A percentile compares a stretch with the other conserved stretches of the same genome.
phyloP scores from a whole-genome alignment of 257 asterid species.

The Solanum medicagineum region DNA sequence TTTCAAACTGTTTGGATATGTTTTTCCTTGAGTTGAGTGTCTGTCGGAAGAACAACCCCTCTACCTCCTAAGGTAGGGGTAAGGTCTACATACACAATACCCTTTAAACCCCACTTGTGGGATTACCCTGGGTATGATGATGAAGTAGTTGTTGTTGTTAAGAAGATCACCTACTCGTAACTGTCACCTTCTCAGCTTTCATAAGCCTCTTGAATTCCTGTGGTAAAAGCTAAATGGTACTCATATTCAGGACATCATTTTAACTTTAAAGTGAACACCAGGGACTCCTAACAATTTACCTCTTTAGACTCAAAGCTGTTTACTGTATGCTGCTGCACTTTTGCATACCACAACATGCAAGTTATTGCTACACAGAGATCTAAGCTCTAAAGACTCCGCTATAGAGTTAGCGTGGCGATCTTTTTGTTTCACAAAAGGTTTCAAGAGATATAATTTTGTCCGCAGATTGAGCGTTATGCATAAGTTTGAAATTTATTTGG shows the following conservation, averaged over 20 bases:
- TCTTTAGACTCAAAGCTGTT: neutral
- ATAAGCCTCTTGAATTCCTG: neutral
- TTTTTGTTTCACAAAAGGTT: neutral
- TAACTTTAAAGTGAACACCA: neutral
- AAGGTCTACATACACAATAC: too few species aligned
- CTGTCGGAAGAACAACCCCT: too few species aligned
- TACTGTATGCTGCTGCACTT: neutral
- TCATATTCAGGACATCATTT: neutral
- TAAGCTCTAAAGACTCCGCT: neutral
- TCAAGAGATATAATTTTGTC: neutral
- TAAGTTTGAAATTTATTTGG: neutral
- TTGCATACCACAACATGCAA: neutral
- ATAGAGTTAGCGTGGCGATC: neutral
- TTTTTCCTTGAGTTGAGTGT: too few species aligned
- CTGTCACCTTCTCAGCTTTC: neutral
- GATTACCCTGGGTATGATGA: too few species aligned
- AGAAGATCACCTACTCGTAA: too few species aligned
- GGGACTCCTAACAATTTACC: neutral
- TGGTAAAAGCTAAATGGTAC: neutral
- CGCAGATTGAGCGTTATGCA: neutral
- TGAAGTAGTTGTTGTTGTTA: too few species aligned
- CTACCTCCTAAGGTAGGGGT: too few species aligned
- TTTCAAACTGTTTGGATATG: too few species aligned
- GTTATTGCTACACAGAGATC: neutral
- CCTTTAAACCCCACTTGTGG: too few species aligned